Percentiles rank a stretch among this genome's conserved stretches.
These are phyloP conservation scores for Cladosporium sp. DNA, from an alignment of 2,329 filamentous ascomycete genomes.

Conservation along the genomic window DNA sequence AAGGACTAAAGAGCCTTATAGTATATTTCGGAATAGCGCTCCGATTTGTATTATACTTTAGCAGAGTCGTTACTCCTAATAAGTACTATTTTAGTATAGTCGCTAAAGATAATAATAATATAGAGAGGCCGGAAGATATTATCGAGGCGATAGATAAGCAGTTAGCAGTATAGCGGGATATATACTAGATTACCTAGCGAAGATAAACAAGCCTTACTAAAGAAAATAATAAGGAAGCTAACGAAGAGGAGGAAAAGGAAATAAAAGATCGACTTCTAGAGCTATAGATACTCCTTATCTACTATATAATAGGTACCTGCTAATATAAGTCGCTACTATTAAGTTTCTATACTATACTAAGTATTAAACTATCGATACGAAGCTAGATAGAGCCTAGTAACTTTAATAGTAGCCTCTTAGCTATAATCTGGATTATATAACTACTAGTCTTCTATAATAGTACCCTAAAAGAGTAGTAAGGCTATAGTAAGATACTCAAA, in stretches of 20 bases:
- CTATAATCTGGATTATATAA: constrained; percentile 13
- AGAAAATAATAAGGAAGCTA: neutral
- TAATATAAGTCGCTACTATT: constrained; percentile 12
- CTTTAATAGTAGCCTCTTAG: constrained; percentile 14
- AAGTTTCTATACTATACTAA: constrained; percentile 16
- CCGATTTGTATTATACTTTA: neutral
- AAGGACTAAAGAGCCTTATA: neutral
- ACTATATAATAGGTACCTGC: constrained; percentile 4
- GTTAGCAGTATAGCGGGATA: neutral
- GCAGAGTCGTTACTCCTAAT: neutral
- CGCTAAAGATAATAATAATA: neutral
- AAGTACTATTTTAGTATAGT: constrained; percentile 4
- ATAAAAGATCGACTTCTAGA: constrained; percentile 5
- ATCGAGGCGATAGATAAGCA: constrained; percentile 5
- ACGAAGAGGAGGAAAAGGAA: neutral
- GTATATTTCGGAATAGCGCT: neutral
- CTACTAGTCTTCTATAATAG: constrained; percentile 14
- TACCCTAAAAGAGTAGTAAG: constrained; percentile 5
- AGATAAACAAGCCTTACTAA: no score
- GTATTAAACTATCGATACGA: constrained; percentile 12
- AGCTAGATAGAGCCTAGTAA: constrained; percentile 15
- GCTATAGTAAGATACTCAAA: constrained; percentile 7
- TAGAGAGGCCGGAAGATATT: neutral
- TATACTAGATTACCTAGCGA: neutral
- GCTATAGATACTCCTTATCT: constrained; percentile 9